These are phyloP conservation scores for Podaxis pistillaris DNA, from an alignment of 768 basidiomycete genomes.

Conservation along the genomic window DNA sequence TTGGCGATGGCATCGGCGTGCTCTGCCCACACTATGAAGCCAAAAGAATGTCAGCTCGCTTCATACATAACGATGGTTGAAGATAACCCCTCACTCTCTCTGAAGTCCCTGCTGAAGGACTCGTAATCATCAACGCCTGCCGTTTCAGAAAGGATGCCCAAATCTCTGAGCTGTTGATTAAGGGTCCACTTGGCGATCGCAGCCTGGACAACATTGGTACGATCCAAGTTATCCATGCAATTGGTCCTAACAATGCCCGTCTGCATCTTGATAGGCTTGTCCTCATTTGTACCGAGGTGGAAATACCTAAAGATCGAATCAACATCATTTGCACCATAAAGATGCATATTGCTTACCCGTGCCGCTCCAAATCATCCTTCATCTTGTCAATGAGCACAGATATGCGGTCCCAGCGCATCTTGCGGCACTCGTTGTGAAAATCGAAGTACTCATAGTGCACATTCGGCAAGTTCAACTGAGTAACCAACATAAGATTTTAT, in stretches of 20 bases:
- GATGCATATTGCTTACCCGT: conserved; percentile 51
- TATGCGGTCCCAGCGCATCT: conserved; percentile 95
- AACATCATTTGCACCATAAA: conserved; percentile 8
- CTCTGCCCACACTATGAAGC: conserved; percentile 86
- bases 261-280: conserved; percentile 58
- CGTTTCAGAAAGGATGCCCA: conserved; percentile 69
- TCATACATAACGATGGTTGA: not conserved
- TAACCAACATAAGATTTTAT: not conserved
- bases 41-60: not conserved
- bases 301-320: conserved; percentile 59
- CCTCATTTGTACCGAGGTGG: conserved; percentile 52
- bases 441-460: conserved; percentile 95
- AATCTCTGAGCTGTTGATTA: conserved; percentile 68
- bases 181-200: conserved; percentile 86
- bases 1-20: conserved; percentile 89
- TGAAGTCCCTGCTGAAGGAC: conserved; percentile 76
- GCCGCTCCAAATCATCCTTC: conserved; percentile 61
- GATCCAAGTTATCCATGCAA: conserved; percentile 96
- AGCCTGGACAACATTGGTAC: conserved; percentile 96
- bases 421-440: conserved; percentile 93
- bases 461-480: conserved; percentile 58
- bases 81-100: conserved; percentile 65
- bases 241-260: conserved; percentile 85
- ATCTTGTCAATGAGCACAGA: conserved; percentile 75
- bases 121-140: conserved; percentile 83